A percentile compares a stretch with the other conserved stretches of the same genome.
These are phyloP conservation scores for Backusella westeae DNA, from an alignment of 192 early-diverging fungal genomes.

Conservation along the genomic window DNA sequence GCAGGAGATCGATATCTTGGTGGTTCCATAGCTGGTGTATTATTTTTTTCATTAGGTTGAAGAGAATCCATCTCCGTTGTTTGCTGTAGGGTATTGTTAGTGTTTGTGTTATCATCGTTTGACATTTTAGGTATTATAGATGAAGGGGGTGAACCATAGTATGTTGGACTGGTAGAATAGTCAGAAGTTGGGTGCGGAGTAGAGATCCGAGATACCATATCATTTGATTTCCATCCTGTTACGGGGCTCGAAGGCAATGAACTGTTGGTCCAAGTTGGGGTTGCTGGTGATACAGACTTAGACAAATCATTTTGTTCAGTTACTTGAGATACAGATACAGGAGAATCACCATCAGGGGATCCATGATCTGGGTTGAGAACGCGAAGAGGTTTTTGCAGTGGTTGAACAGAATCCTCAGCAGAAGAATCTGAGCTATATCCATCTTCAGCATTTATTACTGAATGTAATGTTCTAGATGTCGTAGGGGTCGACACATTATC, in stretches of 20 bases:
- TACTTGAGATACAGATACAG: neutral
- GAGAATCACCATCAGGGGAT: neutral
- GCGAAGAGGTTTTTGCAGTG: neutral
- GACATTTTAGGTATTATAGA: neutral
- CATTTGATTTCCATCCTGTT: neutral
- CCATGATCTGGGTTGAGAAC: slow-evolving; percentile 1
- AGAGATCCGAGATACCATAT: no score
- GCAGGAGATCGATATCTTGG: neutral
- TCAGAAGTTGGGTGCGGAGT: neutral
- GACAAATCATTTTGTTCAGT: neutral
- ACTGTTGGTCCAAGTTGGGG: neutral
- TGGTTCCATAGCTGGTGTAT: neutral
- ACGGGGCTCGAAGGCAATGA: neutral
- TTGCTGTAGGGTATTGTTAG: neutral
- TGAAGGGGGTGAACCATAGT: neutral
- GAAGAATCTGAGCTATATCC: slow-evolving; percentile 6
- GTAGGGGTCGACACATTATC: neutral
- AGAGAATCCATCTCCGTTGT: neutral
- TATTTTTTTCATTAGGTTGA: neutral
- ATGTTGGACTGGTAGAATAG: neutral
- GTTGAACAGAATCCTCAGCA: neutral
- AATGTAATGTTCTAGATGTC: neutral
- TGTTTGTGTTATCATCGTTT: neutral
- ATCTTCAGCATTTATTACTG: neutral
- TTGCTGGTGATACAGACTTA: neutral